These are phyloP conservation scores for Crucibulum laeve DNA, from an alignment of 768 basidiomycete genomes.

Conservation along the genomic window DNA sequence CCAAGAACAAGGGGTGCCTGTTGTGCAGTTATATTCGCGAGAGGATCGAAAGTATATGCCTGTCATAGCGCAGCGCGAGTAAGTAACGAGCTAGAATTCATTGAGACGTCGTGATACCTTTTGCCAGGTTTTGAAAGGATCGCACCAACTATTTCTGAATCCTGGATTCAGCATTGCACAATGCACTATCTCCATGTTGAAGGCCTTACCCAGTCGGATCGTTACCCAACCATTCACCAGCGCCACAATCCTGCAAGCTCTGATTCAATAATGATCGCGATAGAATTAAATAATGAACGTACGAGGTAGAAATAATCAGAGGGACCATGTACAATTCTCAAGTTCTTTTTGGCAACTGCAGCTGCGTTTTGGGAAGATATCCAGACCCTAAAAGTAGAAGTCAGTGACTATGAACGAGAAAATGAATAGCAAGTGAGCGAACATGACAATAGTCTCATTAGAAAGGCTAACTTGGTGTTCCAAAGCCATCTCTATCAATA, in stretches of 20 bases:
- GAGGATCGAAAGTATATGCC: conserved; percentile 72
- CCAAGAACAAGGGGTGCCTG: conserved; percentile 61
- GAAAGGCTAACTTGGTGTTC: conserved; percentile 42
- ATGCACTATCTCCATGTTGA: background rate
- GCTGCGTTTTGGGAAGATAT: conserved; percentile 59
- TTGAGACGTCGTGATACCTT: conserved; percentile 33
- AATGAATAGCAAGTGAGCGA: conserved; percentile 11
- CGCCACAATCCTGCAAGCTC: conserved; percentile 56
- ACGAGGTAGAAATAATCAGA: conserved; percentile 77
- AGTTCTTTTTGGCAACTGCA: conserved; percentile 56
- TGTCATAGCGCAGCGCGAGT: conserved; percentile 3
- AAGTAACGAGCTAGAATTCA: background rate
- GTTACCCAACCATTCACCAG: conserved; percentile 65
- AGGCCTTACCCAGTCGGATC: conserved; percentile 32
- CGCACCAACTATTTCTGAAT: conserved; percentile 63
- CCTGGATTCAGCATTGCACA: background rate
- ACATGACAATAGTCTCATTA: conserved; percentile 58
- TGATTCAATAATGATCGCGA: background rate
- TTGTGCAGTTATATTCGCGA: conserved; percentile 42
- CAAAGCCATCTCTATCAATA: conserved; percentile 56
- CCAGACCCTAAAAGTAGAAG: conserved; percentile 51
- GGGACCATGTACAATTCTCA: conserved; percentile 61
- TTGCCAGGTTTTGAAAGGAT: conserved; percentile 80
- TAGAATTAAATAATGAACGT: conserved; percentile 12
- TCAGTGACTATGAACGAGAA: background rate